Evolutionary conservation across 768 basidiomycete genomes (phyloP), one percentile per base, ranked within the genome.

Genomic region (Clitopilus passeckerianus): DNA sequence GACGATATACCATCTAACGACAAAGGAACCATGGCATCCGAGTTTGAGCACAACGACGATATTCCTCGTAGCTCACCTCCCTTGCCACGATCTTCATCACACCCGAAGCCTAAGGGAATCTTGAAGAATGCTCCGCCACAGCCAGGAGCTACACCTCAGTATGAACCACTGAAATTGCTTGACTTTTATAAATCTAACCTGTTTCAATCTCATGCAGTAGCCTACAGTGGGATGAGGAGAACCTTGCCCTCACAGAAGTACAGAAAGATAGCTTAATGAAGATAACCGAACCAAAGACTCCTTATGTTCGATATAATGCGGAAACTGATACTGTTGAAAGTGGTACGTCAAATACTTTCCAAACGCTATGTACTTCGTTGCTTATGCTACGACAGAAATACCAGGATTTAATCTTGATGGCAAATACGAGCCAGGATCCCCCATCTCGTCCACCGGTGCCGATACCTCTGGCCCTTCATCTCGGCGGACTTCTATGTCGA

Each of bases 261-360:
- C 86, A 90, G 80, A 96, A 96, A 73, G 94, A 96, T 68, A 95
- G 92, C 63, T 77, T 94, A 69, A 98, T 97, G 95, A 98, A 97
- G 84, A 98, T 98, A 68, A 94, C 92, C 1, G 95, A 98, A 68
- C 95, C 95, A 57, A 98, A 98, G 82, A 98, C 95, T 9, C 95
- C 95, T 1, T 98, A 91, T 73, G 95, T 98, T 57, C 80, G 93
- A 64, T 95, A 94, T 72, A 90, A 94, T 66, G 82, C 91, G 2
- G 87, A 90, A 69, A 87, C 88, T n/a, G 92, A 94, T 71, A 82
- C 83, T 57, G 75, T 93, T 44, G 92, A 94, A 72, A 86, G 90
- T 62, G 93, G 95, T 93, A 71, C 68, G 77, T 73, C 53, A 53
- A 41, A 43, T 7, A 18, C 33, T 59, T 18, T 24, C 27, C 27